phyloP scores from a whole-genome alignment of 2,329 filamentous ascomycete species.

The Xylariaceae sp. region DNA sequence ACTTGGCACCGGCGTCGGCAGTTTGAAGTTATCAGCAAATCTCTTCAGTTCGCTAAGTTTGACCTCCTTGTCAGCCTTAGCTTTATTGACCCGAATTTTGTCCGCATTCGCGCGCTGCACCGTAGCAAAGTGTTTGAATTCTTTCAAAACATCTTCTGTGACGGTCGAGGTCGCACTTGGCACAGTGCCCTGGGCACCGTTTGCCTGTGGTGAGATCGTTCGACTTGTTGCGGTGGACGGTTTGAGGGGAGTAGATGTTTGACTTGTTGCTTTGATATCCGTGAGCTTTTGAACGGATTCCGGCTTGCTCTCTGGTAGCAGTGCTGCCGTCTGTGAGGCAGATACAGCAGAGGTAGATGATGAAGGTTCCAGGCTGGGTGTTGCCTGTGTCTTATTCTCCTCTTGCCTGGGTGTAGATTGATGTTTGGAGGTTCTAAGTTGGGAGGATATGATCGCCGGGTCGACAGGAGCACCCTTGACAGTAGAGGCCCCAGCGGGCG shows the following conservation, averaged over 20 bases:
- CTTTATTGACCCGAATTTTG: slow-evolving; percentile 54
- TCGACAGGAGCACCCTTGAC: slow-evolving; percentile 76
- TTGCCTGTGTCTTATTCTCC: slow-evolving; percentile 29
- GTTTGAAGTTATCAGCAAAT: slow-evolving; percentile 90
- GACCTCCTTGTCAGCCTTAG: slow-evolving; percentile 76
- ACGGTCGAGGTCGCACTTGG: slow-evolving; percentile 58
- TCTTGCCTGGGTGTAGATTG: slow-evolving; percentile 35
- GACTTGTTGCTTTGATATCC: slow-evolving; percentile 24
- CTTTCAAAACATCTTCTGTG: slow-evolving; percentile 57
- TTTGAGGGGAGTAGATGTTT: slow-evolving; percentile 25
- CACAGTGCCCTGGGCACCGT: slow-evolving; percentile 35
- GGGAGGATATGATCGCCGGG: slow-evolving; percentile 87
- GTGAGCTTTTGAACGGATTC: slow-evolving; percentile 23
- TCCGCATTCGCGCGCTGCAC: slow-evolving; percentile 54
- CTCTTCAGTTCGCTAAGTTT: slow-evolving; percentile 94
- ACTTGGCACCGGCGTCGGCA: slow-evolving; percentile 84
- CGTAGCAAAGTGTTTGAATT: slow-evolving; percentile 62
- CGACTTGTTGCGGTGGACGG: slow-evolving; percentile 47
- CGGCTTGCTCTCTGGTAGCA: slow-evolving; percentile 33
- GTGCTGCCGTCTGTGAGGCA: slow-evolving; percentile 30
- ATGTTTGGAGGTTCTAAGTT: slow-evolving; percentile 54
- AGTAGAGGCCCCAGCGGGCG: slow-evolving; percentile 69
- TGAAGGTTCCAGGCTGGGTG: slow-evolving; percentile 23
- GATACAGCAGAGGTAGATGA: slow-evolving; percentile 9
- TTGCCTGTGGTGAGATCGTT: slow-evolving; percentile 37